Conservation (phyloP, 345 rosid genomes). For the Pistacia vera region DNA sequence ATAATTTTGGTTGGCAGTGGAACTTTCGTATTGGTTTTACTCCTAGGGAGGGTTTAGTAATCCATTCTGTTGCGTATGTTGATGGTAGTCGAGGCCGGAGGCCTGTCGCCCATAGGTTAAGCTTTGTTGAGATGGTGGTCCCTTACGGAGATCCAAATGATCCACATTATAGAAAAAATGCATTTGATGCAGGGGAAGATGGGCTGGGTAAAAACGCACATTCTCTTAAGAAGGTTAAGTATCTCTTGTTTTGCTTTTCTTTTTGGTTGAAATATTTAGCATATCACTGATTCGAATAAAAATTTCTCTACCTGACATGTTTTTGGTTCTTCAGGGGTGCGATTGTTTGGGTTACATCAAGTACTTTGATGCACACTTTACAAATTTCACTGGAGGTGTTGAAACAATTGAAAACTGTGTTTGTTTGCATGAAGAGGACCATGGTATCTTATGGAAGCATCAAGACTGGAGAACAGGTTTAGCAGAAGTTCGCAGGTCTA, state of each 20-base stretch:
- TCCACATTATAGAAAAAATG: slow-evolving; percentile 77
- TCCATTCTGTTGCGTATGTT: slow-evolving; percentile 69
- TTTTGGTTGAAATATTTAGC: neutral
- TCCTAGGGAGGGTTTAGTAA: slow-evolving; percentile 74
- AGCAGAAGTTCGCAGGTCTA: slow-evolving; percentile 78
- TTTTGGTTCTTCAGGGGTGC: slow-evolving; percentile 53
- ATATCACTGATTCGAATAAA: neutral
- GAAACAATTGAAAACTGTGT: slow-evolving; percentile 79
- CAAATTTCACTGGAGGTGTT: slow-evolving; percentile 76
- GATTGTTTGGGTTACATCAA: slow-evolving; percentile 75
- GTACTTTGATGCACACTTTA: slow-evolving; percentile 79
- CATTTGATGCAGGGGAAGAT: slow-evolving; percentile 87
- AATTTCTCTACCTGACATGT: slow-evolving; percentile 2
- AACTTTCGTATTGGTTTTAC: slow-evolving; percentile 79
- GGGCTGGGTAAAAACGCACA: slow-evolving; percentile 85
- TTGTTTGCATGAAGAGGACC: slow-evolving; percentile 82
- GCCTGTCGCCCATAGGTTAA: slow-evolving; percentile 73
- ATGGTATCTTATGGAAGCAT: slow-evolving; percentile 80
- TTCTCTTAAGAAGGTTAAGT: slow-evolving; percentile 65
- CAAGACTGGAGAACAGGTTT: slow-evolving; percentile 89
- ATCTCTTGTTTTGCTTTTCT: neutral
- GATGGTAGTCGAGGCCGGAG: slow-evolving; percentile 79
- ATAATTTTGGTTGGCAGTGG: slow-evolving; percentile 52
- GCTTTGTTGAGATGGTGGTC: slow-evolving; percentile 86
- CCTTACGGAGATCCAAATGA: slow-evolving; percentile 87